A percentile compares a stretch with the other conserved stretches of the same genome.
Evolutionary conservation across 768 basidiomycete species (phyloP).

Genomic region (Phlebiopsis gigantea): DNA sequence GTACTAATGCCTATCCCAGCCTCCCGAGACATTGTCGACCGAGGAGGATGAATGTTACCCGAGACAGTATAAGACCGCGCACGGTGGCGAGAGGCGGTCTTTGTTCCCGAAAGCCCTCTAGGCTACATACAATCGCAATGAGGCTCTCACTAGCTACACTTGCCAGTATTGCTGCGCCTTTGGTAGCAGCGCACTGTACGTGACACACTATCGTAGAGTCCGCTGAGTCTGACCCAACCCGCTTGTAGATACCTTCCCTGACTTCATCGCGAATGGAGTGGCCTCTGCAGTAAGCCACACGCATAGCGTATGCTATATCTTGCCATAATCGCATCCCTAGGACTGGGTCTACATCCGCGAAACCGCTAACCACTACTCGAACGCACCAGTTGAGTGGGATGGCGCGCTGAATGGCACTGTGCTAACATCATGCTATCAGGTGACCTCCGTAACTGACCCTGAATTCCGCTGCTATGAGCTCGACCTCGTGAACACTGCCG

Average conservation of each 20-base stretch:
- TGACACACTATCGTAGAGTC: too few relatives aligned
- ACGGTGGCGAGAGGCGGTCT: neutral
- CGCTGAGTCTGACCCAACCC: too few relatives aligned
- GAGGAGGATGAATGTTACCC: too few relatives aligned
- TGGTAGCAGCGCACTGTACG: slow-evolving; percentile 8
- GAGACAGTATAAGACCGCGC: neutral
- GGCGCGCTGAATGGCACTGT: neutral
- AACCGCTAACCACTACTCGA: slow-evolving; percentile 25
- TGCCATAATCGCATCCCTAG: slow-evolving; percentile 1
- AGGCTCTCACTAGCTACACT: slow-evolving; percentile 15
- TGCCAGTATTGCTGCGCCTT: slow-evolving; percentile 10
- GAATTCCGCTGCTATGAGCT: slow-evolving; percentile 29
- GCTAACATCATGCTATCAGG: slow-evolving; percentile 9
- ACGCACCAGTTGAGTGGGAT: slow-evolving; percentile 21
- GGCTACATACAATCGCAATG: slow-evolving; percentile 8
- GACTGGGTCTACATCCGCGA: slow-evolving; percentile 28
- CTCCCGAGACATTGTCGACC: neutral
- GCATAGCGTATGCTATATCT: neutral
- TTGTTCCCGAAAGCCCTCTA: neutral
- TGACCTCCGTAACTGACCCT: slow-evolving; percentile 22
- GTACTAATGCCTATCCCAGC: too few relatives aligned
- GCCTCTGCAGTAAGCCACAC: neutral
- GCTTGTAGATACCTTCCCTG: too few relatives aligned
- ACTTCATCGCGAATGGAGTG: slow-evolving; percentile 22
- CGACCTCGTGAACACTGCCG: slow-evolving; percentile 18